These are phyloP conservation scores for Ceratocystis harringtonii DNA, from an alignment of 2,329 filamentous ascomycete genomes.

Conservation along the genomic window DNA sequence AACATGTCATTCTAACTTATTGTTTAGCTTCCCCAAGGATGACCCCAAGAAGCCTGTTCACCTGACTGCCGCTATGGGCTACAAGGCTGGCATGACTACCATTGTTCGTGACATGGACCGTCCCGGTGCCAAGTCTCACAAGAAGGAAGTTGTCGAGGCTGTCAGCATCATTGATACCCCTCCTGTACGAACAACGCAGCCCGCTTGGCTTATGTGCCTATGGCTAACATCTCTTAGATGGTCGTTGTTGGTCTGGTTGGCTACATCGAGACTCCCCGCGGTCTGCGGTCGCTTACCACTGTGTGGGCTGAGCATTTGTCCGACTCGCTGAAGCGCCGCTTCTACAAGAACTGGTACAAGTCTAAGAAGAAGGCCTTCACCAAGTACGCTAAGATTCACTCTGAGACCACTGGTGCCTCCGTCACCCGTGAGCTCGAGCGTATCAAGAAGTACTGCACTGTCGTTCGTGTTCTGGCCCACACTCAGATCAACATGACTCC, in stretches of 20 bases:
- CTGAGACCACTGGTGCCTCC: constrained; percentile 75
- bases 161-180: constrained; percentile 81
- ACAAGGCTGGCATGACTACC: constrained; percentile 99
- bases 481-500: constrained; percentile 98
- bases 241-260: constrained; percentile 99
- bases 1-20: neutral
- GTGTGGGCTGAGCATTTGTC: constrained; percentile 99
- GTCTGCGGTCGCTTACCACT: constrained; percentile 97
- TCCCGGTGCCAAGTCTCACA: constrained; percentile 95
- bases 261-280: constrained; percentile 99
- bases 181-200: constrained; percentile 82
- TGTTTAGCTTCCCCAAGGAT: constrained; percentile 90
- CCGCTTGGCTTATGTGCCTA: constrained; percentile 59
- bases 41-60: constrained; percentile 99
- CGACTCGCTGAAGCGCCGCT: constrained; percentile 97
- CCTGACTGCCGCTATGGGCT: constrained; percentile 94
- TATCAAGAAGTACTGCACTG: constrained; percentile 99
- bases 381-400: constrained; percentile 99
- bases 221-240: constrained; percentile 70
- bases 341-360: constrained; percentile 99
- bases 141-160: constrained; percentile 92
- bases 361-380: constrained; percentile 99
- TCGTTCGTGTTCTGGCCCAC: constrained; percentile 97
- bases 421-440: constrained; percentile 97
- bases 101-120: constrained; percentile 98